Evolutionary conservation across 306 rosid genomes (phyloP).

Genomic region (Albizia julibrissin): DNA sequence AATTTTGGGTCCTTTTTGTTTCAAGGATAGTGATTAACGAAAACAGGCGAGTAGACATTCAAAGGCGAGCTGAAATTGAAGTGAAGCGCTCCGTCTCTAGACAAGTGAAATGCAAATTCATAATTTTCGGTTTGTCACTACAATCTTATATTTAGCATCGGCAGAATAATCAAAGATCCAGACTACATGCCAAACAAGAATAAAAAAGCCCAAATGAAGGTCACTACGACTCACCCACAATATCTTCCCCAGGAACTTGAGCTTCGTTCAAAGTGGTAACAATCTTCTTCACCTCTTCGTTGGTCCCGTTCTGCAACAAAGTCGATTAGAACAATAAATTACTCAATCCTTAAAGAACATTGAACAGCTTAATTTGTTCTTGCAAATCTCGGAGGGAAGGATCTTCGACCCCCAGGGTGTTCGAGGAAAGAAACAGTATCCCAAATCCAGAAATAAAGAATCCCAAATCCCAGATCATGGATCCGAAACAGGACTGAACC

Average conservation of each 20-base stretch:
- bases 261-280: slow-evolving; percentile 69
- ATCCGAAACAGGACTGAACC: background rate
- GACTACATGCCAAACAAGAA: background rate
- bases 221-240: slow-evolving; percentile 62
- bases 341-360: background rate
- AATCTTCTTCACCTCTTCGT: slow-evolving; percentile 86
- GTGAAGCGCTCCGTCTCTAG: background rate
- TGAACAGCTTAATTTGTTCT: background rate
- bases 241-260: slow-evolving; percentile 75
- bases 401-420: slow-evolving; percentile 15
- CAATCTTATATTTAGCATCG: slow-evolving; percentile 3
- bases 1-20: background rate
- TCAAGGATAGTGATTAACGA: background rate
- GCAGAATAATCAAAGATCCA: background rate
- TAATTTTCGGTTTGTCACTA: background rate
- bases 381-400: slow-evolving; percentile 3
- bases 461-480: slow-evolving; percentile 4
- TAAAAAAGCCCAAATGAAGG: background rate
- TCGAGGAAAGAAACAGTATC: slow-evolving; percentile 15
- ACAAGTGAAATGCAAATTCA: background rate
- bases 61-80: background rate
- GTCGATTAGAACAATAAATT: slow-evolving; percentile 6
- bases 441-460: slow-evolving; percentile 2
- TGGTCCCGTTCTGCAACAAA: slow-evolving; percentile 72
- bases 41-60: background rate